Percentiles rank a stretch among this genome's conserved stretches.
phyloP scores from a whole-genome alignment of 495 filamentous ascomycete genomes.

The Lasiosphaeriaceae sp. region DNA sequence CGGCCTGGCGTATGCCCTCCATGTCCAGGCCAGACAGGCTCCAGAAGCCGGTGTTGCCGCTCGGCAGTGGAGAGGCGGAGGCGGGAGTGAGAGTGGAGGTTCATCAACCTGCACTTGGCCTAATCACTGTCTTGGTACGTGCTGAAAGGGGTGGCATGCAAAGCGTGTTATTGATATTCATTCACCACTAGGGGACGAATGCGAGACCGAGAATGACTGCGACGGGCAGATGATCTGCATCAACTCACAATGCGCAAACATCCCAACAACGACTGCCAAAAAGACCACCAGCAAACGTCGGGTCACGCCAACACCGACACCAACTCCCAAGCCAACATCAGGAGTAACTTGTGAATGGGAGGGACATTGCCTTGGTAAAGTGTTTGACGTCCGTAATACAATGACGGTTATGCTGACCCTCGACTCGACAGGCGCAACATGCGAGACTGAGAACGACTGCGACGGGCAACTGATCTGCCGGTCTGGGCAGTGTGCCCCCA shows the following conservation, averaged over 20 bases:
- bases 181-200: slow-evolving; percentile 14
- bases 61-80: slow-evolving; percentile 6
- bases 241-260: slow-evolving; percentile 1
- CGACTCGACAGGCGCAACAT: slow-evolving; percentile 10
- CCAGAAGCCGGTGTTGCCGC: neutral
- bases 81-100: too few species aligned
- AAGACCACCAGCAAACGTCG: neutral
- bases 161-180: neutral
- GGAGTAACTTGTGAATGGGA: slow-evolving; percentile 13
- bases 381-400: too few species aligned
- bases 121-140: slow-evolving; percentile 24
- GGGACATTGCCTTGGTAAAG: slow-evolving; percentile 17
- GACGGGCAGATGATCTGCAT: slow-evolving; percentile 16
- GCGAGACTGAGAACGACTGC: slow-evolving; percentile 22
- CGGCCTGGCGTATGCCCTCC: neutral
- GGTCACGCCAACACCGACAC: neutral
- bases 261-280: neutral
- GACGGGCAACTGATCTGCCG: slow-evolving; percentile 17
- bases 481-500: slow-evolving; percentile 8
- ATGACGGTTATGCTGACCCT: neutral
- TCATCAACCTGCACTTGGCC: slow-evolving; percentile 17
- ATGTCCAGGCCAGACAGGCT: neutral
- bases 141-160: neutral
- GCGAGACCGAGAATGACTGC: slow-evolving; percentile 22
- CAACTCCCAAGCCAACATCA: slow-evolving; percentile 5